Evolutionary conservation across 2,329 filamentous ascomycete genomes (phyloP).

Genomic region (Aulographum hederae): DNA sequence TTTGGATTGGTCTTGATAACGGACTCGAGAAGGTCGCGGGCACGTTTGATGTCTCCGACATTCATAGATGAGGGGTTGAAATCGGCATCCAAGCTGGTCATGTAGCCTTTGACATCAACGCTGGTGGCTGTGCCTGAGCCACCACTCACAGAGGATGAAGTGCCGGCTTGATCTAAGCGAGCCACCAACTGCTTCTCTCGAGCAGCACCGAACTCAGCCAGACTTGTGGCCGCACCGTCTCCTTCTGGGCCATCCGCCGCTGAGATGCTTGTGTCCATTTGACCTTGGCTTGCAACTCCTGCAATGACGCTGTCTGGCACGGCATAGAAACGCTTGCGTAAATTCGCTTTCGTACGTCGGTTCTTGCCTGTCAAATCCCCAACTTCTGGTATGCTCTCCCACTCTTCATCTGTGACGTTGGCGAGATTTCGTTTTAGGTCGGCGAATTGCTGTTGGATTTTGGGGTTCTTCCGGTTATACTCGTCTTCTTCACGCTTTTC

Average conservation of each 20-base stretch:
- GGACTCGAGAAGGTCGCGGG: constrained; percentile 79
- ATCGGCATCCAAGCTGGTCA: constrained; percentile 77
- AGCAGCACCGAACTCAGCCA: constrained; percentile 90
- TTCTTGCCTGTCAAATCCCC: constrained; percentile 94
- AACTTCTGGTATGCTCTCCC: constrained; percentile 88
- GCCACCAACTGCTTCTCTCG: constrained; percentile 91
- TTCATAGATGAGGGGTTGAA: constrained; percentile 63
- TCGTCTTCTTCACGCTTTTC: constrained; percentile 83
- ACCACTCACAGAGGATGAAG: constrained; percentile 49
- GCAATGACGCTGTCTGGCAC: constrained; percentile 93
- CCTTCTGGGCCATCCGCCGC: constrained; percentile 43
- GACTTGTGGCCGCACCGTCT: constrained; percentile 96
- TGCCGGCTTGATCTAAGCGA: constrained; percentile 70
- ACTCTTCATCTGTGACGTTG: constrained; percentile 84
- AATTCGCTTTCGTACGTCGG: constrained; percentile 63
- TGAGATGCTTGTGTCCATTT: constrained; percentile 75
- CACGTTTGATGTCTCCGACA: constrained; percentile 88
- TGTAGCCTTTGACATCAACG: constrained; percentile 88
- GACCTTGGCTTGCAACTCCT: constrained; percentile 59
- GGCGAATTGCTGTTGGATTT: constrained; percentile 94
- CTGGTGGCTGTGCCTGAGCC: constrained; percentile 66
- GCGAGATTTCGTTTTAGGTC: constrained; percentile 83
- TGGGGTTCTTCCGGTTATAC: constrained; percentile 93
- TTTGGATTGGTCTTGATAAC: constrained; percentile 95
- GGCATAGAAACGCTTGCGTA: constrained; percentile 76